A percentile compares a stretch with the other conserved stretches of the same genome.
These are phyloP conservation scores for Kregervanrija delftensis DNA, from an alignment of 805 yeast genomes.

Conservation along the genomic window DNA sequence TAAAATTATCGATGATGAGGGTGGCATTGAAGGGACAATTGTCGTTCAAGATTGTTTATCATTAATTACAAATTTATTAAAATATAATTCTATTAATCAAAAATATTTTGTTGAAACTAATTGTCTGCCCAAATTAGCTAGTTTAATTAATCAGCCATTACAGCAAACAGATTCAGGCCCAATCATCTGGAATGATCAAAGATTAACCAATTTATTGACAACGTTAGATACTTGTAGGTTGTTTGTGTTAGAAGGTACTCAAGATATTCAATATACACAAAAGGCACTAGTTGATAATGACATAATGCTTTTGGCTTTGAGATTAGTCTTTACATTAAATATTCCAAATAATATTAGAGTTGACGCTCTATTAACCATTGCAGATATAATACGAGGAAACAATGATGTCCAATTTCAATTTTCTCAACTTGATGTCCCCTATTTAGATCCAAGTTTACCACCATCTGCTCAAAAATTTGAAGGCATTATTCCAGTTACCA, in stretches of 20 bases:
- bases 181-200: conserved; percentile 73
- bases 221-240: conserved; percentile 67
- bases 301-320: conserved; percentile 56
- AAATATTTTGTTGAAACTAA: conserved; percentile 81
- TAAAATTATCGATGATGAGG: conserved; percentile 76
- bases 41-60: conserved; percentile 89
- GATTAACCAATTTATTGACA: conserved; percentile 57
- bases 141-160: conserved; percentile 56
- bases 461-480: conserved; percentile 25
- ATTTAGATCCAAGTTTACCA: conserved; percentile 58
- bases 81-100: conserved; percentile 86
- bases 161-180: conserved; percentile 33
- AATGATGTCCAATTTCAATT: conserved; percentile 61
- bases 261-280: conserved; percentile 57
- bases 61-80: conserved; percentile 61
- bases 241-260: conserved; percentile 69
- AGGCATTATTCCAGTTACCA: conserved; percentile 55
- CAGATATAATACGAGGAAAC: conserved; percentile 68
- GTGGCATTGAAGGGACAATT: conserved; percentile 81
- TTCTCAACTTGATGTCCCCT: conserved; percentile 85
- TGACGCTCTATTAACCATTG: conserved; percentile 63
- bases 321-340: conserved; percentile 60
- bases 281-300: conserved; percentile 50
- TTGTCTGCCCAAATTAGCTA: conserved; percentile 59
- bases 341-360: conserved; percentile 65